Evolutionary conservation across 257 asterid genomes (phyloP).

Genomic region (Nicotiana tabacum): DNA sequence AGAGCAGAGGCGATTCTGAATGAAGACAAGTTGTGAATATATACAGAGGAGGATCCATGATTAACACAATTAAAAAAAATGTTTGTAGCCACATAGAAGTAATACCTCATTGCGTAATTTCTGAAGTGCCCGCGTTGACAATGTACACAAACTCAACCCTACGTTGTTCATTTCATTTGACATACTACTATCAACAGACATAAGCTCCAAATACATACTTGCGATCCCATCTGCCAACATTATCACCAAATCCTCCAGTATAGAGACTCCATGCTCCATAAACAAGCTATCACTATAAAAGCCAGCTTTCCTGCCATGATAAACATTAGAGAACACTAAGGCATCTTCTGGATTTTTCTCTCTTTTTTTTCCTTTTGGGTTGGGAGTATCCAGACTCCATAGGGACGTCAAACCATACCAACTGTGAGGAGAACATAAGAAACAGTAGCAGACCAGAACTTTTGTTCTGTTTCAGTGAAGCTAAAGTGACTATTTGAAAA

Average conservation of each 20-base stretch:
- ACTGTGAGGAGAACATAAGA: background rate
- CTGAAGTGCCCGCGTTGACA: conserved; percentile 51
- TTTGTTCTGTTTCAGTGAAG: background rate
- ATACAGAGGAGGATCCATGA: background rate
- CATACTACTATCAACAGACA: conserved; percentile 83
- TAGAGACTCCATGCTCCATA: conserved; percentile 59
- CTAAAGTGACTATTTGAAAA: background rate
- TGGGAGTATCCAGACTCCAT: background rate
- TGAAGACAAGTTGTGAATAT: background rate
- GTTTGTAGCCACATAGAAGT: background rate
- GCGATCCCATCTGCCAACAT: conserved; percentile 88
- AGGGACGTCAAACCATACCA: background rate
- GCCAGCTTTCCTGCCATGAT: conserved; percentile 51
- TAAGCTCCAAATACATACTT: conserved; percentile 91
- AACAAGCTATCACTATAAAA: conserved; percentile 59
- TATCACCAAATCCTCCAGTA: conserved; percentile 85
- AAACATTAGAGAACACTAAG: background rate
- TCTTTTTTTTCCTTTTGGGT: background rate
- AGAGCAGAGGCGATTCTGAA: background rate
- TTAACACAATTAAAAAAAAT: background rate
- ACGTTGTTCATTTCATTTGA: conserved; percentile 36
- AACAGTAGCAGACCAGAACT: background rate
- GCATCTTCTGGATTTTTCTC: background rate
- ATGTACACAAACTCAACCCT: conserved; percentile 35
- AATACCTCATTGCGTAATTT: conserved; percentile 47